Evolutionary conservation across 805 yeast genomes (phyloP).

Genomic region (Naumovozyma castellii): DNA sequence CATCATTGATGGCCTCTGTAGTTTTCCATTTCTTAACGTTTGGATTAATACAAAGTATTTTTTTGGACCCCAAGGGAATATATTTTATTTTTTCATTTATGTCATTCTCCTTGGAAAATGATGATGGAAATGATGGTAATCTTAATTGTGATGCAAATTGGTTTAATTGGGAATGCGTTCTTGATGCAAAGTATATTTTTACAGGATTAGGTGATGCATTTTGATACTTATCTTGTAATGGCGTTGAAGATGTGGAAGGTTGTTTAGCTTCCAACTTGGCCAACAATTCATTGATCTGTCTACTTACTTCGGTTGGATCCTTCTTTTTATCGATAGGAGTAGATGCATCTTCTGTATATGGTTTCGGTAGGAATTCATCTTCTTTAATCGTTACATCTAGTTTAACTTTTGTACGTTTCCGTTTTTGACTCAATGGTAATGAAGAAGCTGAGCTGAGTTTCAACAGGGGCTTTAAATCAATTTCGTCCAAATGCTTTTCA

Average conservation of each 20-base stretch:
- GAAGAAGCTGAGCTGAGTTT: neutral
- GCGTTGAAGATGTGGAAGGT: neutral
- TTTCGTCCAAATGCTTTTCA: conserved; percentile 29
- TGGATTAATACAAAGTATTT: conserved; percentile 73
- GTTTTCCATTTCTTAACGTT: conserved; percentile 43
- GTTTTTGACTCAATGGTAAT: conserved; percentile 1
- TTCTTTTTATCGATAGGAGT: neutral
- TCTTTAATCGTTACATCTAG: conserved; percentile 26
- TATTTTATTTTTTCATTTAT: conserved; percentile 50
- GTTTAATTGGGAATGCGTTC: conserved; percentile 83
- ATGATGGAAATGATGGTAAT: conserved; percentile 54
- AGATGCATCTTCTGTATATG: conserved; percentile 13
- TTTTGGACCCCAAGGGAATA: conserved; percentile 71
- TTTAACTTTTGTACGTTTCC: conserved; percentile 13
- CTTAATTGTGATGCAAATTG: conserved; percentile 71
- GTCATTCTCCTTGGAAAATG: conserved; percentile 32
- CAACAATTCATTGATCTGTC: conserved; percentile 43
- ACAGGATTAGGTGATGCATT: conserved; percentile 27
- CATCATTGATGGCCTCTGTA: conserved; percentile 59
- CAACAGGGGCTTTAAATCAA: conserved; percentile 9
- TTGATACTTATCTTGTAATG: conserved; percentile 11
- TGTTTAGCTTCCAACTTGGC: conserved; percentile 31
- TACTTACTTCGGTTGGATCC: conserved; percentile 1
- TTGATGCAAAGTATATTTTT: conserved; percentile 61
- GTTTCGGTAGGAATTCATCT: conserved; percentile 15